Evolutionary conservation across 305 asterid species (phyloP), one percentile per base, ranked within the genome.

Genomic region (Ilex paraguariensis): DNA sequence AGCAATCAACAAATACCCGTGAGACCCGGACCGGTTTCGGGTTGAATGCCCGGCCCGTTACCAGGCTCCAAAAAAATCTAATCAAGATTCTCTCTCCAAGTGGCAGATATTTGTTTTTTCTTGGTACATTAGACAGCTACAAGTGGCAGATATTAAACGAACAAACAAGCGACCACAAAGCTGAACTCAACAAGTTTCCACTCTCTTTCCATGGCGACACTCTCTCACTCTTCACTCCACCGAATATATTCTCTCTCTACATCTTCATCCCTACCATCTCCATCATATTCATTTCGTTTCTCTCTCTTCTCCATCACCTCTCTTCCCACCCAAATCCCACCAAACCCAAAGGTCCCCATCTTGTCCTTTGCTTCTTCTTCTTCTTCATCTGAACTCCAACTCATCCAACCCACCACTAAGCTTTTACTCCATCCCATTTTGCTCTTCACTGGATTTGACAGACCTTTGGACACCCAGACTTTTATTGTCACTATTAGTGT

Each of bases 401-500:
- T 78, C 28, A 56, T 60, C 13, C 71, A 66, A 54, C 33, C 17
- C 44, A 61, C 9, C 62, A 77, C 7, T 67, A 62, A 7, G 71
- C 68, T 62, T 13, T 31, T 64, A 6, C 72, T 66, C n/a, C 70
- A 64, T 62, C 85, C 93, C 65, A 66, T 80, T 80, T 75, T 91
- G 80, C 78, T 87, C n/a, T 78, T 85, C 58, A 60, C 84, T 56
- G 82, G 79, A 3, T 16, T 81, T 14, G 86, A 87, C 10, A 64
- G 86, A 2, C 87, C 90, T 54, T 72, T 91, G 53, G 95, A 91
- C 70, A 91, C 98, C 3, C 98, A 91, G 79, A 86, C 96, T 7
- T 83, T 86, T 75, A 74, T 91, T 76, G 88, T 79, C 53, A 82
- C 88, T 13, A 82, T 77, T 50, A 86, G 96, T 63, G 96, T 91